Evolutionary conservation across 768 basidiomycete species (phyloP).

Genomic region (Leccinum sublutescens): DNA sequence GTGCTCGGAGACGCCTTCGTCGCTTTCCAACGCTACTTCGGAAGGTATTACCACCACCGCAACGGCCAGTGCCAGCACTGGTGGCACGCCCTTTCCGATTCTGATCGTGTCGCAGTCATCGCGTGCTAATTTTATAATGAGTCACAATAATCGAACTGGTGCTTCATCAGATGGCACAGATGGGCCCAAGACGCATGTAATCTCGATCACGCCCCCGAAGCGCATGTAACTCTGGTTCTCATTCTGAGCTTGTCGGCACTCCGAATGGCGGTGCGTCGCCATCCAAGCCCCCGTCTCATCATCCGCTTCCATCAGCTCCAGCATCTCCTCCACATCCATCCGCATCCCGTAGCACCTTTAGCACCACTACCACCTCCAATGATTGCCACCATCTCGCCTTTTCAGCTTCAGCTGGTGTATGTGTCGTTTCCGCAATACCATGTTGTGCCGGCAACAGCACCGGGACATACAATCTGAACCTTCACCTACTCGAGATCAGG

Average conservation of each 20-base stretch:
- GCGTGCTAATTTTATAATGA: too few species aligned
- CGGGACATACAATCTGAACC: neutral
- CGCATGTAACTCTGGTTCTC: constrained; percentile 1
- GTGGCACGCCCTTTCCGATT: too few species aligned
- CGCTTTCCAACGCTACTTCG: too few species aligned
- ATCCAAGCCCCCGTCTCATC: neutral
- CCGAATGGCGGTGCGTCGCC: neutral
- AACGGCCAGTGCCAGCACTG: too few species aligned
- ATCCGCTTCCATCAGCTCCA: constrained; percentile 11
- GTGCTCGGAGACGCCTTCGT: too few species aligned
- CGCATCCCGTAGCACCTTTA: constrained; percentile 8
- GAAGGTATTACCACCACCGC: too few species aligned
- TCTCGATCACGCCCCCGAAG: constrained; percentile 3
- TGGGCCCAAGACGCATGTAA: constrained; percentile 9
- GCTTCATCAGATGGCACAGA: neutral
- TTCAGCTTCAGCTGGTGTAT: constrained; percentile 18
- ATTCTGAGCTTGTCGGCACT: neutral
- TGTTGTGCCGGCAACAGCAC: constrained; percentile 8
- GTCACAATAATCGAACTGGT: neutral
- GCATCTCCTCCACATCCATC: constrained; percentile 2
- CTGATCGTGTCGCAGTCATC: too few species aligned
- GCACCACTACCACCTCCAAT: constrained; percentile 11
- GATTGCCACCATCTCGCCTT: constrained; percentile 14
- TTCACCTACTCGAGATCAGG: neutral
- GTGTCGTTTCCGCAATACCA: constrained; percentile 24